Percentiles rank a stretch among this genome's conserved stretches.
These are phyloP conservation scores for Neurospora discreta DNA, from an alignment of 495 filamentous ascomycete species.

Conservation along the genomic window DNA sequence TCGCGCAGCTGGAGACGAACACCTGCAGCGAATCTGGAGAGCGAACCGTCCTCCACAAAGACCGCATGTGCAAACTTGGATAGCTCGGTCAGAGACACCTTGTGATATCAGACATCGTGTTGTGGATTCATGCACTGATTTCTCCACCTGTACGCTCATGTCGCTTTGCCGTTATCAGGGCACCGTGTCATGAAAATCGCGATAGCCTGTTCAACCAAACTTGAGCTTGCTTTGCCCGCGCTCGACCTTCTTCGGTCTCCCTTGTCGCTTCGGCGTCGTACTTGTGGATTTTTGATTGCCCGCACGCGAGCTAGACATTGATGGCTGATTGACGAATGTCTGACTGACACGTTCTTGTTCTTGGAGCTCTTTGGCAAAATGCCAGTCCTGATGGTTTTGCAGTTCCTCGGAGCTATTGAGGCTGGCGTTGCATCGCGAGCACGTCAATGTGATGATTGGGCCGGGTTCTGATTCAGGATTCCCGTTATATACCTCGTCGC, in stretches of 20 bases:
- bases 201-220: constrained; percentile 45
- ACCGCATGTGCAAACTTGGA: neutral
- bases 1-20: neutral
- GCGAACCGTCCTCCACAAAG: neutral
- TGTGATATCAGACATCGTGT: neutral
- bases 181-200: neutral
- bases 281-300: constrained; percentile 21
- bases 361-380: constrained; percentile 82
- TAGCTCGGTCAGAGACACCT: neutral
- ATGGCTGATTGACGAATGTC: constrained; percentile 28
- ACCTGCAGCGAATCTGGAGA: neutral
- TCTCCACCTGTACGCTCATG: neutral
- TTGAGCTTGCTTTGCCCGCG: constrained; percentile 66
- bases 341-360: constrained; percentile 39
- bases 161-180: neutral
- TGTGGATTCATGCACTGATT: neutral
- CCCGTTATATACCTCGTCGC: constrained; percentile 8
- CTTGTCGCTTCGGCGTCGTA: constrained; percentile 18
- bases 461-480: constrained; percentile 22
- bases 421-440: constrained; percentile 51
- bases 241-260: constrained; percentile 45
- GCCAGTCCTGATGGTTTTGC: constrained; percentile 86
- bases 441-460: constrained; percentile 42
- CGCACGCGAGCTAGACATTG: constrained; percentile 13
- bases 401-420: constrained; percentile 44